Evolutionary conservation across 1,284 basidiomycete species (phyloP), one percentile per base, ranked within the genome.

Genomic region (Takashimella tepidaria): DNA sequence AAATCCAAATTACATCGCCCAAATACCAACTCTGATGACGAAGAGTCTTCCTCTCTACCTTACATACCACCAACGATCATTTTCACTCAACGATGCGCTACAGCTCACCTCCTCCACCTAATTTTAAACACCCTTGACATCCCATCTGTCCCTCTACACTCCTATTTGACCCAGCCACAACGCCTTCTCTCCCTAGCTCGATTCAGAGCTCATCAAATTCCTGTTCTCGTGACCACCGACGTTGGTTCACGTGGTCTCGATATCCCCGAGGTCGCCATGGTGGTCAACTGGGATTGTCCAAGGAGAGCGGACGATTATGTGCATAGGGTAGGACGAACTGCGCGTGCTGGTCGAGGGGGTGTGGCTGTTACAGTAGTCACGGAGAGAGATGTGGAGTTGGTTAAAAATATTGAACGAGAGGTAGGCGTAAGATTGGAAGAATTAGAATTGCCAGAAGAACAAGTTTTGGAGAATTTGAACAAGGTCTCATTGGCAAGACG

Each of bases 221-320:
- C 92, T 2, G 87, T 98, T 44, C 80, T 99, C 25, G 82, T 99
- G 49, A 92, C 89, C 22, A 98, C 95, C 2, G 95, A 97, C 72
- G 92, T 98, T 23, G 95, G 92, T 6, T 88, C 89, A 37, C 84
- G 93, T 68, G 93, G 93, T 48, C 78, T 98, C 58, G 93, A 98
- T 77, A 95, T 98, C 55, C 89, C 89, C 57, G 90, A 95, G 64
- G 92, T 98, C 19, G 90, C 89, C 20, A 84, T 96, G 77, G 91
- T 98, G 37, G 80, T 96, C 57, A 98, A 99, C 66, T 99, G 92
- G 92, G 96, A 99, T 73, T 98, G 63, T 88, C 96, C 49, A 21
- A 66, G 77, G 19, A 76, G 77, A 0, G 73, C 77, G 23, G 80
- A 82, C 58, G 82, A 83, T 63, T 83, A 83, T 59, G 75, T 83